Conservation (phyloP, 441 rosid species). For the Corymbia calophylla region DNA sequence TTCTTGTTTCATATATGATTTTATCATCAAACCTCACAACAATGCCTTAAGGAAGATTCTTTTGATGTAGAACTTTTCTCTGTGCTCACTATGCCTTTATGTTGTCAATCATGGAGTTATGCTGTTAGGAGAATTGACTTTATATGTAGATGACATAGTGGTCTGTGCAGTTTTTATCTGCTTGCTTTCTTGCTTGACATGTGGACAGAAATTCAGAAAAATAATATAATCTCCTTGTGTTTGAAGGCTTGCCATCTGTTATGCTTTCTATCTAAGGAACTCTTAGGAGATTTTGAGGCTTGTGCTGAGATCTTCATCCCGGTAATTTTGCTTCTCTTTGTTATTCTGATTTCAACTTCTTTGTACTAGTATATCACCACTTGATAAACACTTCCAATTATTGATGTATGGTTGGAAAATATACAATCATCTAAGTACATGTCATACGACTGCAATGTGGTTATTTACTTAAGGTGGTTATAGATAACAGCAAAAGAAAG, state of each 20-base stretch:
- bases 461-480: background rate
- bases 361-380: background rate
- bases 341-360: background rate
- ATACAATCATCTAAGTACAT: background rate
- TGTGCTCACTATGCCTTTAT: background rate
- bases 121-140: background rate
- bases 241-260: slow-evolving; percentile 88
- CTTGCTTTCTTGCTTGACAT: background rate
- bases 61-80: background rate
- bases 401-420: background rate
- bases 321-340: slow-evolving; percentile 34
- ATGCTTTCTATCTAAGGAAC: slow-evolving; percentile 94
- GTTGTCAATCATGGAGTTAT: background rate
- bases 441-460: background rate
- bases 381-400: background rate
- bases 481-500: background rate
- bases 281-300: slow-evolving; percentile 86
- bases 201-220: background rate
- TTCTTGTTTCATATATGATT: background rate
- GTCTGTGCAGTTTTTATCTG: background rate
- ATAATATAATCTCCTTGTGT: slow-evolving; percentile 6
- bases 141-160: background rate
- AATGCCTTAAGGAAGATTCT: background rate
- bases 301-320: slow-evolving; percentile 96
- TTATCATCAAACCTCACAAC: background rate